phyloP scores from a whole-genome alignment of 2,329 filamentous ascomycete species.

The Thielaviopsis populi region DNA sequence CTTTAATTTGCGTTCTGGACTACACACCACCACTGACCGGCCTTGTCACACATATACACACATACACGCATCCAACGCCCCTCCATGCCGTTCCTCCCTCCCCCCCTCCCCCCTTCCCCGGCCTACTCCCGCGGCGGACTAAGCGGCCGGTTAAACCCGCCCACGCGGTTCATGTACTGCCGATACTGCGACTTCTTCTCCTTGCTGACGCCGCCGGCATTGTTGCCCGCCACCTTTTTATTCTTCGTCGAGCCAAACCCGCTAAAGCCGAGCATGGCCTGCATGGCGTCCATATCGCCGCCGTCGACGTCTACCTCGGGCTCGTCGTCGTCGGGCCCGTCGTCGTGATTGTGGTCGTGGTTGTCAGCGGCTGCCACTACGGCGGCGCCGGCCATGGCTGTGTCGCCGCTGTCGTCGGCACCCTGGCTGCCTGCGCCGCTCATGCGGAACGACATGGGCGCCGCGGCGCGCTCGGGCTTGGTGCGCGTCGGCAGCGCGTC shows the following conservation, averaged over 20 bases:
- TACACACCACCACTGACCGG: not conserved
- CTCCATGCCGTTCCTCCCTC: no score
- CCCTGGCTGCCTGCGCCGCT: slow-evolving; percentile 2
- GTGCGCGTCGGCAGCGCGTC: slow-evolving; percentile 25
- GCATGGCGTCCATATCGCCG: slow-evolving; percentile 58
- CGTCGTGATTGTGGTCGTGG: slow-evolving; percentile 4
- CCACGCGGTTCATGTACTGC: slow-evolving; percentile 87
- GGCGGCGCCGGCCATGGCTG: slow-evolving; percentile 8
- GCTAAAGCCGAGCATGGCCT: slow-evolving; percentile 78
- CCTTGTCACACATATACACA: not conserved
- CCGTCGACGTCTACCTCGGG: slow-evolving; percentile 44
- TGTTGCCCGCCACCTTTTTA: slow-evolving; percentile 77
- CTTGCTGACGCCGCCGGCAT: slow-evolving; percentile 67
- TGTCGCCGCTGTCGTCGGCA: slow-evolving; percentile 16
- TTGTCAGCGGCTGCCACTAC: slow-evolving; percentile 17
- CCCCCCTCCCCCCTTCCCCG: not conserved
- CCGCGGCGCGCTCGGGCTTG: slow-evolving; percentile 20
- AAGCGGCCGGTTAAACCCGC: slow-evolving; percentile 67
- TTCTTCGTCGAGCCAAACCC: slow-evolving; percentile 77
- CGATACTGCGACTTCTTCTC: slow-evolving; percentile 91
- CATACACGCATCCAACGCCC: no score
- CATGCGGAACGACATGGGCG: slow-evolving; percentile 26
- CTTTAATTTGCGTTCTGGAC: not conserved
- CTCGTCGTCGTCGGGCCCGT: slow-evolving; percentile 28
- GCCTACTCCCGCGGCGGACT: slow-evolving; percentile 34